Evolutionary conservation across 2,329 filamentous ascomycete genomes (phyloP), one percentile per base, ranked within the genome.

Genomic region (Fusarium duplospermum): DNA sequence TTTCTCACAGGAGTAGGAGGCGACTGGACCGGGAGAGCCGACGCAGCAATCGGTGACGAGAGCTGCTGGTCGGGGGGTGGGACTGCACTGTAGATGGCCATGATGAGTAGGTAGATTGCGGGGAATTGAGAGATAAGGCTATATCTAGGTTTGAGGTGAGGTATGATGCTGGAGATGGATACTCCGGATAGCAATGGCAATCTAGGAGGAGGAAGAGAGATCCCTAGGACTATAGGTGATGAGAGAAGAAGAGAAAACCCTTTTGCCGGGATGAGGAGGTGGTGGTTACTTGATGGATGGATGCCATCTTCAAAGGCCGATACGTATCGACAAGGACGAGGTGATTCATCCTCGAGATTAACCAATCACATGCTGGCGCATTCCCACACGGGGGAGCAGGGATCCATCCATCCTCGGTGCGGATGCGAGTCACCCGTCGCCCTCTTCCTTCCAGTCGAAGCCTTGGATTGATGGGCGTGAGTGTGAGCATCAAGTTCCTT

Each of bases 21-120:
- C 22, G 70, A 64, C 35, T 76, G 74, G 14, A 73, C 54, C 18
- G 72, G 69, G 20, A 73, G 29, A 47, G 72, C 45, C 33, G 77
- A 72, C 24, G 76, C 62, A 36, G 75, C 45, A 62, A 69, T 54
- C 62, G 78, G 62, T 58, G 74, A 61, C 62, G 75, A 61, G 29
- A 73, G 67, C 24, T 78, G 75, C 54, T 83, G 78, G 69, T 83
- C 85, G 56, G 84, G 81, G 54, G 87, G 88, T 54, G 87, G 87
- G 56, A 89, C 87, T 29, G 87, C 85, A 73, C 82, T 86, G 82
- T 85, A 88, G 81, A 89, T 87, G 67, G 87, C 87, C 86, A 88
- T 88, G 77, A 67, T 81, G 63, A 60, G 57, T 38, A 38, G 58
- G 57, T 38, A 38, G 58, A 64, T 50, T 62, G 54, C 62, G 65